Evolutionary conservation across 441 rosid species (phyloP).

Genomic region (Erodium chrysanthum): DNA sequence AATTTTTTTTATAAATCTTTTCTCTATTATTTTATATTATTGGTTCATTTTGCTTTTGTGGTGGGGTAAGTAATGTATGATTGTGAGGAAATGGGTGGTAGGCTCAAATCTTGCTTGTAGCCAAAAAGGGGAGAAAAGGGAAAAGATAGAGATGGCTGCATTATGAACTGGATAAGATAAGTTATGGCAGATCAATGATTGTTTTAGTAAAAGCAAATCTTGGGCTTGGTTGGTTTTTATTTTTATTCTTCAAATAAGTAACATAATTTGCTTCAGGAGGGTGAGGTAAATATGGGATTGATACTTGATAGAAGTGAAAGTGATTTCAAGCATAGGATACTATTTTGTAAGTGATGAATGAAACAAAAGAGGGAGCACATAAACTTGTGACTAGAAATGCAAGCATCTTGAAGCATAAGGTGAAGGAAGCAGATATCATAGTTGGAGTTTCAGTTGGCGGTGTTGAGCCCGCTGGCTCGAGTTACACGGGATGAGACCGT

Average conservation of each 20-base stretch:
- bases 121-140: not conserved
- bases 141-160: not conserved
- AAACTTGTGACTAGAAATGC: not conserved
- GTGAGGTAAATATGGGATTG: not conserved
- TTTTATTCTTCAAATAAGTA: not conserved
- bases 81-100: not conserved
- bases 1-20: not conserved
- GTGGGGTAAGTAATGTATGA: not conserved
- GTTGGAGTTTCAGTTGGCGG: not conserved
- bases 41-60: not conserved
- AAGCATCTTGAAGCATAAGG: not conserved
- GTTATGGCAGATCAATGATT: not conserved
- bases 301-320: not conserved
- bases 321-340: not conserved
- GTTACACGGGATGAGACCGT: too few relatives aligned
- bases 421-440: not conserved
- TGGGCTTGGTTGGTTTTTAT: not conserved
- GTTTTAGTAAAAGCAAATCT: not conserved
- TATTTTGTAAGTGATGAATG: not conserved
- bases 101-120: not conserved
- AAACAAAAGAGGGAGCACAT: not conserved
- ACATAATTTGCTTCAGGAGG: not conserved
- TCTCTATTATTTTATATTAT: not conserved
- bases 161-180: not conserved
- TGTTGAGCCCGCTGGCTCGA: too few relatives aligned